These are phyloP conservation scores for Catharanthus roseus DNA, from an alignment of 257 asterid genomes.

Conservation along the genomic window DNA sequence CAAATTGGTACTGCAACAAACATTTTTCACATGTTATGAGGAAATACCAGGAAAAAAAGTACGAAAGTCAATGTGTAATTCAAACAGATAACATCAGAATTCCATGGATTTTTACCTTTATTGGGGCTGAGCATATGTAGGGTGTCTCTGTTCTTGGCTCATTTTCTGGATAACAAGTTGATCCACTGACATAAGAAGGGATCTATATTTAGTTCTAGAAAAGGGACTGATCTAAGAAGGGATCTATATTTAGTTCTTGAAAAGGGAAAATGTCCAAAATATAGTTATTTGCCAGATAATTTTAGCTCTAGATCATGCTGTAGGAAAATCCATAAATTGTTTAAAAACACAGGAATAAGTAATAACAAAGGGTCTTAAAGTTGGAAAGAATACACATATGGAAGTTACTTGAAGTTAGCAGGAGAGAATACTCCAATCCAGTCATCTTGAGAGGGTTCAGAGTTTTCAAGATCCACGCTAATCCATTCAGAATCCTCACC, in stretches of 20 bases:
- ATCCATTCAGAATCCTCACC: conserved; percentile 67
- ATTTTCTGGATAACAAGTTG: conserved; percentile 47
- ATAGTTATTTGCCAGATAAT: background rate
- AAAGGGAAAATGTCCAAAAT: background rate
- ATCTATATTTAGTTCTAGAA: too few relatives aligned
- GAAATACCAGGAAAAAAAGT: conserved; percentile 14
- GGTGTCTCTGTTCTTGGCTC: conserved; percentile 50
- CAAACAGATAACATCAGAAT: background rate
- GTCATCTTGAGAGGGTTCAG: conserved; percentile 59
- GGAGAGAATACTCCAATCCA: conserved; percentile 97
- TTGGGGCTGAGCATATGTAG: conserved; percentile 70
- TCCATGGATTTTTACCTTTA: conserved; percentile 49
- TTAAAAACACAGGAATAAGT: conserved; percentile 3
- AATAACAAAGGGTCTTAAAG: background rate
- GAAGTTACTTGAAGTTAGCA: conserved; percentile 71
- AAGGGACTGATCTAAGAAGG: conserved; percentile 40
- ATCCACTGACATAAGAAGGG: conserved; percentile 45
- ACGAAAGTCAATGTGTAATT: background rate
- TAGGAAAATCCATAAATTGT: background rate
- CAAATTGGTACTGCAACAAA: conserved; percentile 63
- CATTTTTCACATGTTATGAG: conserved; percentile 1
- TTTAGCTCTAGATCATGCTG: background rate
- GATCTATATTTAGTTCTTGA: conserved; percentile 11
- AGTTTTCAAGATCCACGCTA: conserved; percentile 41
- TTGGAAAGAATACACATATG: conserved; percentile 5